Percentiles rank a stretch among this genome's conserved stretches.
Evolutionary conservation across 176 grass and related monocot genomes (phyloP).

Genomic region (Zizania latifolia): DNA sequence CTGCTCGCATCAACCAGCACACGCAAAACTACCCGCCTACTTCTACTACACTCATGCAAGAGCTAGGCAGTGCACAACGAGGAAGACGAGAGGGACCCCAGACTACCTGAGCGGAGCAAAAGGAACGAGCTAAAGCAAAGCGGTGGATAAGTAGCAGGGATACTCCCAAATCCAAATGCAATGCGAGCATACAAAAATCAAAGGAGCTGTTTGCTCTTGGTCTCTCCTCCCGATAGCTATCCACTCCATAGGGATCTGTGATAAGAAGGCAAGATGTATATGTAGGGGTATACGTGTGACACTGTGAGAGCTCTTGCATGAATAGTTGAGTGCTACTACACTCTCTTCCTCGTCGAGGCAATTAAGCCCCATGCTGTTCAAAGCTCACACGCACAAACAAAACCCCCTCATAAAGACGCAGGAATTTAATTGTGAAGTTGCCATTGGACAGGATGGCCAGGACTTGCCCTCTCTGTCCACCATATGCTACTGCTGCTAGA

Average conservation of each 20-base stretch:
- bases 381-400: conserved; percentile 12
- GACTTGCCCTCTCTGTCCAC: background rate
- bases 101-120: conserved; percentile 29
- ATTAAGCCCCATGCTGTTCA: conserved; percentile 27
- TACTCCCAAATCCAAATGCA: background rate
- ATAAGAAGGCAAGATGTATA: conserved; percentile 27
- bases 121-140: conserved; percentile 18
- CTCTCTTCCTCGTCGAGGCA: conserved; percentile 13
- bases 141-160: conserved; percentile 25
- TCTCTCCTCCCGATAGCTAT: conserved; percentile 11
- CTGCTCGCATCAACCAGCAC: conserved; percentile 19
- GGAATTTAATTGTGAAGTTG: conserved; percentile 38
- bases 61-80: background rate
- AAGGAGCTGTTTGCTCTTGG: background rate
- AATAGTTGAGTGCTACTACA: background rate
- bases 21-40: no score
- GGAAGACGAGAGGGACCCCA: conserved; percentile 3
- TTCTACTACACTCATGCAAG: background rate
- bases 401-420: conserved; percentile 17
- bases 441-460: conserved; percentile 27
- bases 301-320: background rate
- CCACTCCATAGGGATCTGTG: conserved; percentile 59
- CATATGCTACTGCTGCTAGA: background rate
- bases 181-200: background rate
- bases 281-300: background rate